Evolutionary conservation across 148 eudicot species (phyloP), one percentile per base, ranked within the genome.

Genomic region (Vaccinium corymbosum): DNA sequence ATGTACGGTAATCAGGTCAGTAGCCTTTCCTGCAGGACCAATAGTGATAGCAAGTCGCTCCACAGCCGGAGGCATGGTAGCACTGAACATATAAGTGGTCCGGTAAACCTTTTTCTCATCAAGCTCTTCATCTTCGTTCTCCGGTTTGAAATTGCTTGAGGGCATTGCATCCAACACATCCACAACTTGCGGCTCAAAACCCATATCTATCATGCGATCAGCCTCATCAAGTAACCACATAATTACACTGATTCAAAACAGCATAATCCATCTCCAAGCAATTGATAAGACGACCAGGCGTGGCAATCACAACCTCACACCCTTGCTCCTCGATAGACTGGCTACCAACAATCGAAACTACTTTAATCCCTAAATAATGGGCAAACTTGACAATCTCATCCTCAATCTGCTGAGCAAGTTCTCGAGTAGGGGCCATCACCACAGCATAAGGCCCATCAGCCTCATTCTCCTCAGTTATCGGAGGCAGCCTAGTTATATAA

Each of bases 381-480:
- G 94, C 98, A 86, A 95, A 93, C 84, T 93, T 95, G 1, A 90
- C 90, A 46, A 94, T 95, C 88, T 93, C 97, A 9, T 93, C 92
- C 90, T 93, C 95, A 83, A 95, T 95, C 81, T 93, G 97, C 89
- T 95, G 95, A 0, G 97, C 97, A 51, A 95, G 92, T 86, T 95
- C 97, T 78, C 98, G 91, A 16, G 98, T 93, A 15, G 98, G 98
- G 49, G 98, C 97, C 97, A 95, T 88, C 48, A 95, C 98, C 76
- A 95, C 94, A 22, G 98, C 97, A 89, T 93, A 95, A 81, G 98
- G 95, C 16, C 97, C 98, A 89, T 93, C 97, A 7, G 93, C 92
- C 83, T 91, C 93, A 81, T 90, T 90, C 77, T 88, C 88, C 25
- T 88, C 85, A n/a, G 76, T 86, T 3, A 90, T 86, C 1, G 90